Percentiles rank a stretch among this genome's conserved stretches.
Evolutionary conservation across 768 basidiomycete genomes (phyloP).

Genomic region (Paxillus involutus): DNA sequence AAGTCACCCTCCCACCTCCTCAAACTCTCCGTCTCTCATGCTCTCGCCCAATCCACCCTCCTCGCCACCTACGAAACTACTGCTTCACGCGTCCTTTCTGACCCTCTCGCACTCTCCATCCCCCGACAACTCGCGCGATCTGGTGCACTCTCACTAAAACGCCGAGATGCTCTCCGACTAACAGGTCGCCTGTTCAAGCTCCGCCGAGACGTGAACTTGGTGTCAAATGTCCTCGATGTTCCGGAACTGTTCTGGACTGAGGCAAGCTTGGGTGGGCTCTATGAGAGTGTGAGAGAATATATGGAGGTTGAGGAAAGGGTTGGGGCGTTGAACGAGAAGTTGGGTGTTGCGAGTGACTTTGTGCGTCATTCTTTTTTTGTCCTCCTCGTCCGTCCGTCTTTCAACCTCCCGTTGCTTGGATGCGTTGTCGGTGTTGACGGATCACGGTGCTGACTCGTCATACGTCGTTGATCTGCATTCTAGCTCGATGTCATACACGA

Average conservation of each 20-base stretch:
- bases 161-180: conserved; percentile 82
- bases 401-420: neutral
- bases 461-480: neutral
- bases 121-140: conserved; percentile 80
- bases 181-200: conserved; percentile 87
- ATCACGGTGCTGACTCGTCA: too few relatives aligned
- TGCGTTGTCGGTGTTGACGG: neutral
- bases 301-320: conserved; percentile 89
- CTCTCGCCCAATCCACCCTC: conserved; percentile 91
- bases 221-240: conserved; percentile 90
- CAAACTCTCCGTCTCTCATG: conserved; percentile 92
- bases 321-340: conserved; percentile 82
- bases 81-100: conserved; percentile 75
- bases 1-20: conserved; percentile 89
- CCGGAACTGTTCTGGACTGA: conserved; percentile 96
- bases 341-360: conserved; percentile 85
- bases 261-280: conserved; percentile 83
- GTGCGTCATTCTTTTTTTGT: conserved; percentile 44
- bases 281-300: conserved; percentile 92
- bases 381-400: neutral
- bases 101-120: conserved; percentile 74
- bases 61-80: conserved; percentile 84
- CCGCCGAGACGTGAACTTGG: conserved; percentile 85
- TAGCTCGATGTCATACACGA: conserved; percentile 92
- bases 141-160: conserved; percentile 71